phyloP scores from a whole-genome alignment of 371 early-diverging fungal genomes.

The Mortierella sp. region DNA sequence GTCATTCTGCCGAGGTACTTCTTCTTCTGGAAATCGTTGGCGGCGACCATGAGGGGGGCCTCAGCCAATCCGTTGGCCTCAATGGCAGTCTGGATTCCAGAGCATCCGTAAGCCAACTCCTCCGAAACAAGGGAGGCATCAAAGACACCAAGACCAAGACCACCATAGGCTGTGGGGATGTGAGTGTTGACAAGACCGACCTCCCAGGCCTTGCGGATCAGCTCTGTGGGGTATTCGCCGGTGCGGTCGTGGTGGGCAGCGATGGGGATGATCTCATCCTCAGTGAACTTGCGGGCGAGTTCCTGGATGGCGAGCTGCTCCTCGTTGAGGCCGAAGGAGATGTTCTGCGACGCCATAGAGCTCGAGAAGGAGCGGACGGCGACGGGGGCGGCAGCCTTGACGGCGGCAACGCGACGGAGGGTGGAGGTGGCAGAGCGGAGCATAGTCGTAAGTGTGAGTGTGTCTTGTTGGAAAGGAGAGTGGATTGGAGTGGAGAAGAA shows the following conservation, averaged over 20 bases:
- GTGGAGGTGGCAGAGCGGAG: slow-evolving; percentile 49
- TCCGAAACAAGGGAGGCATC: slow-evolving; percentile 94
- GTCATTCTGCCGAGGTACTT: slow-evolving; percentile 97
- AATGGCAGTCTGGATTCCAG: slow-evolving; percentile 97
- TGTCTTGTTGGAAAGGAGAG: neutral
- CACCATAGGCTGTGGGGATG: slow-evolving; percentile 91
- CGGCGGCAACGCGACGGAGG: slow-evolving; percentile 38
- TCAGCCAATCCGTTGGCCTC: slow-evolving; percentile 97
- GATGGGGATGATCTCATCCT: slow-evolving; percentile 93
- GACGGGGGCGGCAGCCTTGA: slow-evolving; percentile 30
- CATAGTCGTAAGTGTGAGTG: slow-evolving; percentile 19
- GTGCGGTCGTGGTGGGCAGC: slow-evolving; percentile 96
- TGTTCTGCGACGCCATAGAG: slow-evolving; percentile 39
- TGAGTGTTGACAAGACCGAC: slow-evolving; percentile 96
- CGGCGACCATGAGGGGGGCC: slow-evolving; percentile 94
- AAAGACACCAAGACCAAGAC: slow-evolving; percentile 92
- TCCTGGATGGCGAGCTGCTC: slow-evolving; percentile 93
- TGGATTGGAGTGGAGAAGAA: neutral
- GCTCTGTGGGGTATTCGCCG: slow-evolving; percentile 93
- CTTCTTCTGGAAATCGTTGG: slow-evolving; percentile 86
- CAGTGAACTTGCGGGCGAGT: slow-evolving; percentile 94
- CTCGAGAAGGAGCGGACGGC: slow-evolving; percentile 54
- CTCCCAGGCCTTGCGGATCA: slow-evolving; percentile 97
- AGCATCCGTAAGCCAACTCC: slow-evolving; percentile 96
- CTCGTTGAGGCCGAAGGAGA: slow-evolving; percentile 79